Base-by-base conservation (phyloP, 345 rosid species). In the Arabidopsis arenosa region DNA sequence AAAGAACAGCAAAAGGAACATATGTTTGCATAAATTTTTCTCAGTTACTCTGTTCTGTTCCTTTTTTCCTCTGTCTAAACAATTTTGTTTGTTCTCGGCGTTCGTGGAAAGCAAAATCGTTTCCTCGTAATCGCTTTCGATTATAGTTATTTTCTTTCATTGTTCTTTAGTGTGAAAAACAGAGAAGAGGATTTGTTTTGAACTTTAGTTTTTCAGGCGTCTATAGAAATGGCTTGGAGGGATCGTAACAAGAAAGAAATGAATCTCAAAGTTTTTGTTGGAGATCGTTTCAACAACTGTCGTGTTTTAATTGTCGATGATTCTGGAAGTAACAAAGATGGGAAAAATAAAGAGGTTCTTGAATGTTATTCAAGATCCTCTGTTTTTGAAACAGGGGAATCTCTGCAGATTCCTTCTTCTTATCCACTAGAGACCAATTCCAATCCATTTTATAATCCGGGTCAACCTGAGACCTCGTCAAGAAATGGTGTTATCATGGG, bases 161-260 rank as follows among this genome's bases (percentile, higher is more conserved):
- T 61, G 1, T 52, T 41, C 14, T 59, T 59, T 44, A 57, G 21
- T 59, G 2, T 68, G 47, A 37, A 14, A 17, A 44, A 44, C 35
- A 15, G 43, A 64, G n/a, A 44, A 10, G 14, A 23, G 17, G 51
- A 5, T 52, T 33, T 10, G 17, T 62, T 28, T 18, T 66, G 30
- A 4, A 28, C 35, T 68, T 40, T 8, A 5, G 11, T 12, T 12
- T 43, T 13, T 9, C 39, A 39, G 94, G 87, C 87, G 18, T 86
- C 83, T 59, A 85, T 88, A 6, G 88, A 89, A 84, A 78, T 89
- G 37, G 85, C 66, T 59, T 76, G 92, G 36, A 53, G 35, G 63
- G 36, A 36, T 55, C 39, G 0, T 18, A 80, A 82, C 79, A 44
- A 83, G 57, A 80, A 61, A 8, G 79, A 85, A 59, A 88, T 73